Base-by-base conservation (phyloP, 495 filamentous ascomycete species). In the Physcia stellaris region DNA sequence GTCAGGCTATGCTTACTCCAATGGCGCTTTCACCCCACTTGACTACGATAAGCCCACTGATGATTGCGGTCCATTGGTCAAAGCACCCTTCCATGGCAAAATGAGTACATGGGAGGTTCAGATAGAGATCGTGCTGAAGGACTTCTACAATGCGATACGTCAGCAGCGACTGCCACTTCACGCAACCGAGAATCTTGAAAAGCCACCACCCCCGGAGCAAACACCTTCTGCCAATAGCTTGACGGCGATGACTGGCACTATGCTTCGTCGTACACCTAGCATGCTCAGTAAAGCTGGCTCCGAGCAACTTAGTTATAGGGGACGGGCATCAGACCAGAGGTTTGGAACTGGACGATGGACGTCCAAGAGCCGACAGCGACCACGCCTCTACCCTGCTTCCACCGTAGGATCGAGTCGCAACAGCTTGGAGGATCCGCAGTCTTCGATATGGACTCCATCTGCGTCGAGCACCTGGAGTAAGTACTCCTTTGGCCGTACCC, bases 401-500 rank as follows among this genome's bases (percentile, higher is more conserved):
- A 80, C 80, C 19, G 68, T 92, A 45, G 84, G 78, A n/a, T 94
- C 90, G 2, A 95, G 87, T 50, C 70, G 88, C 15, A 94, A 88
- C 5, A 94, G 85, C 56, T 68, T 96, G 32, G 90, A 99, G 41
- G 90, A 96, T 47, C n/a, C n/a, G n/a, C 75, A 79, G 37, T 83
- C 77, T 28, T 93, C 86, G 3, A 66, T 94, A 19, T 96, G 84
- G 82, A 95, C 81, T 44, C 92, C 90, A 7, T 81, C 85, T 13
- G 77, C 73, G 2, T 90, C 77, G 7, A 86, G 80, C 51, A 90
- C 80, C 1, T 96, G 90, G 92, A 96, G 90, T 63, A 92, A 83
- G 52, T 83, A 90, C 43, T 52, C 85, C 2, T 64, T 92, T 40
- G 83, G 86, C 29, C 86, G 87, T 50, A 87, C 83, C 3, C 77